Base-by-base conservation (phyloP, 1,284 basidiomycete species). In the Naganishia liquefaciens region DNA sequence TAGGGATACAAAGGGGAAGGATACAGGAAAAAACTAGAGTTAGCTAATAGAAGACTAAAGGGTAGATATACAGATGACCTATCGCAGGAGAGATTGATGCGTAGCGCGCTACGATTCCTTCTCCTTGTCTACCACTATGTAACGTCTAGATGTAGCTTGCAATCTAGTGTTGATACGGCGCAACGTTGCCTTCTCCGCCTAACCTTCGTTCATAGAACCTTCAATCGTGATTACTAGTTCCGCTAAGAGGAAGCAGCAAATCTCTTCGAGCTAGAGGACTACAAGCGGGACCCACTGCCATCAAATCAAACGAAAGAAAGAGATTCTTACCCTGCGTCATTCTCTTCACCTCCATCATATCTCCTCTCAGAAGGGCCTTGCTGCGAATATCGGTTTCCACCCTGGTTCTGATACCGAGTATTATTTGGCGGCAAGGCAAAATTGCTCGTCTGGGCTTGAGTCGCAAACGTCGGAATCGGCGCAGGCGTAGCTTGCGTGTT, bases 271-370 rank as follows among this genome's bases (percentile, higher is more conserved):
- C 33, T 37, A 37, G 33, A 37, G 33, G 9, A 37, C 13, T 2
- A 13, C 33, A 37, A 37, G 33, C 6, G 33, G 10, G 13, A 2
- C 33, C 33, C 33, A 37, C 33, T 13, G 33, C 33, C 27, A 17
- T 23, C n/a, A 25, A 46, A 42, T 9, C 51, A 27, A 46, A 10
- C 33, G n/a, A 25, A 25, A 5, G 54, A 23, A 43, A 42, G 28
- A 30, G 55, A 46, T 33, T 19, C 64, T 65, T 43, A 65, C 64
- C 64, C 64, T 49, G 44, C 64, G 13, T 65, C 64, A 30, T 61
- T 54, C 27, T 51, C 54, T 42, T 64, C 63, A 6, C 37, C 50
- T 13, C 50, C 25, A 30, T 46, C 27, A 44, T 23, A 57, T 52
- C 64, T 47, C 40, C 43, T 51, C 44, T 65, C 49, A 23, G 27